phyloP scores from a whole-genome alignment of 768 basidiomycete genomes.

The Tylopilus felleus region DNA sequence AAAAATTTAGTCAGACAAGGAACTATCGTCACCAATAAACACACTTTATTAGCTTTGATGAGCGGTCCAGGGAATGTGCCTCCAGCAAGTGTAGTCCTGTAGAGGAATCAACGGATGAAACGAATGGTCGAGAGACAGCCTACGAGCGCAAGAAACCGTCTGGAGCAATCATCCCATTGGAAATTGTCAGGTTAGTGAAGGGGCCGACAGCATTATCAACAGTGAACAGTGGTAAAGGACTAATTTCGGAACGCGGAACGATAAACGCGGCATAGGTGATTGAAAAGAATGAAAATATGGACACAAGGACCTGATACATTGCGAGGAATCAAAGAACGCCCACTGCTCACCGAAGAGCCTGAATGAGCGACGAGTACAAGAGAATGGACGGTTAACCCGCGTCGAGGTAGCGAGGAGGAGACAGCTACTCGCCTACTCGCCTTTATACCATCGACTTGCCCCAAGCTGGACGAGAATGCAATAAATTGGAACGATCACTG shows the following conservation, averaged over 20 bases:
- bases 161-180: background rate
- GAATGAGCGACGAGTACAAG: background rate
- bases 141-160: constrained; percentile 49
- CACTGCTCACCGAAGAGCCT: background rate
- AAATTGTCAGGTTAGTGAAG: constrained; percentile 24
- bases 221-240: background rate
- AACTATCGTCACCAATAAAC: background rate
- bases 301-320: constrained; percentile 13
- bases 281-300: constrained; percentile 3
- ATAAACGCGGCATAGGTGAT: constrained; percentile 18
- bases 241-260: constrained; percentile 9
- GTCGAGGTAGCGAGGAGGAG: background rate
- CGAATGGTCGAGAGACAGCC: constrained; percentile 10
- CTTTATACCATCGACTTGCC: background rate
- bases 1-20: background rate
- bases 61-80: constrained; percentile 34
- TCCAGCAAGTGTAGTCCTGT: constrained; percentile 34
- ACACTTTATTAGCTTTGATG: background rate
- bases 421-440: background rate
- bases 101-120: background rate
- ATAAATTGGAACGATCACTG: too few relatives aligned
- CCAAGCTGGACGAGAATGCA: background rate
- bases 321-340: background rate
- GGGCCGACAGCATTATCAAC: constrained; percentile 10
- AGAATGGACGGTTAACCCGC: background rate